Evolutionary conservation across 225 moss, liverwort and hornwort species (phyloP).

Genomic region (Polytrichum formosum): DNA sequence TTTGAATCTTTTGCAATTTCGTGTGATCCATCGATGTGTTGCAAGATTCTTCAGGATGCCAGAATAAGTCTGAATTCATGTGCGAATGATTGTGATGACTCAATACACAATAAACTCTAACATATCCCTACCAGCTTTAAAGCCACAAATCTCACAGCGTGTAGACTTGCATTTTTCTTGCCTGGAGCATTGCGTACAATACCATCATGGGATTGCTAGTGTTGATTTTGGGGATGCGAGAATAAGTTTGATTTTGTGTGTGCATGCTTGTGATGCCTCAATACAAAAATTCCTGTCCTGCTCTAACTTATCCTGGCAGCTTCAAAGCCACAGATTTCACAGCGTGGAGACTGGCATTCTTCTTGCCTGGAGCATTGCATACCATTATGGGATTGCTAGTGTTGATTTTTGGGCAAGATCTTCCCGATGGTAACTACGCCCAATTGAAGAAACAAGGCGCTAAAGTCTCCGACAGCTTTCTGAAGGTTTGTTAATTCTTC

Average conservation of each 20-base stretch:
- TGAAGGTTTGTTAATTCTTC: constrained; percentile 31
- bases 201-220: constrained; percentile 23
- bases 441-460: constrained; percentile 57
- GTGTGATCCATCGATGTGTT: not conserved
- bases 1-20: not conserved
- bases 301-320: constrained; percentile 14
- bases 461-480: constrained; percentile 57
- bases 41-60: not conserved
- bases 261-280: not conserved
- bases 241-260: too few relatives aligned
- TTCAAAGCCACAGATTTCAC: constrained; percentile 52
- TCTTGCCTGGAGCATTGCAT: constrained; percentile 63
- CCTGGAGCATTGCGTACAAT: constrained; percentile 58
- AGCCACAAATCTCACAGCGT: constrained; percentile 45
- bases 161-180: constrained; percentile 68
- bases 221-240: too few relatives aligned
- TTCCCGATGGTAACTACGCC: constrained; percentile 72
- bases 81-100: too few relatives aligned
- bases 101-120: too few relatives aligned
- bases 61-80: too few relatives aligned
- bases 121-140: constrained; percentile 23
- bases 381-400: constrained; percentile 70
- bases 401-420: constrained; percentile 66
- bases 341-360: constrained; percentile 79
- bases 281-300: not conserved